Base-by-base conservation (phyloP, 1,284 basidiomycete genomes). In the Ceratobasidium theobromae region DNA sequence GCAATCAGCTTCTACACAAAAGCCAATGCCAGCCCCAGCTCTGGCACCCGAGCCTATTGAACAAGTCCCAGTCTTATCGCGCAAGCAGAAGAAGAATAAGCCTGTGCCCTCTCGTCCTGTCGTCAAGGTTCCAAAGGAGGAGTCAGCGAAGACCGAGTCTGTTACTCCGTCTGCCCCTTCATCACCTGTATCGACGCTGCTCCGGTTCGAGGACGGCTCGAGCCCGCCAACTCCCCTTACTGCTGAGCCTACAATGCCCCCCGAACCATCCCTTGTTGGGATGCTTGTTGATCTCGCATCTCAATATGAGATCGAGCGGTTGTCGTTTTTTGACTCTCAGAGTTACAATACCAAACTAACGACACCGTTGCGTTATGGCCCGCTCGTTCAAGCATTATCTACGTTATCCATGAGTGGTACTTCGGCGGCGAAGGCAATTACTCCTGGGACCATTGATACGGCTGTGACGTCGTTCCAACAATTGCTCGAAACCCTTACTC, bases 381-480 rank as follows among this genome's bases (percentile, higher is more conserved):
- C 89, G 38, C 78, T 92, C 53, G 88, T 91, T 2, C 89, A 91
- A 72, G 89, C 90, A 0, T 75, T 92, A n/a, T 91, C 90, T 11
- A 88, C 90, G 23, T 77, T 92, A 40, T 91, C 89, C 1, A 87
- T 89, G n/a, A 89, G 89, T 1, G 88, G 89, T 8, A 54, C 53
- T 16, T 87, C 87, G n/a, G 89, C 88, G 4, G 85, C 88, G 32
- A 89, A 87, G 72, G 87, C 84, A 72, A 86, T 89, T 78, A 87
- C 89, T 18, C 84, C 87, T 1, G 88, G 87, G 6, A 89, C 89
- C 18, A 90, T 91, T 72, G 90, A 92, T 74, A 88, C 89, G 49
- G 89, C 90, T 0, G 88, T 92, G 21, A 88, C 88, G 2, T 91
- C 89, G 14, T 92, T 92, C 77, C 89, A 92, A 72, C 89, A 91